Base-by-base conservation (phyloP, 768 basidiomycete species). In the Trametes punicea region DNA sequence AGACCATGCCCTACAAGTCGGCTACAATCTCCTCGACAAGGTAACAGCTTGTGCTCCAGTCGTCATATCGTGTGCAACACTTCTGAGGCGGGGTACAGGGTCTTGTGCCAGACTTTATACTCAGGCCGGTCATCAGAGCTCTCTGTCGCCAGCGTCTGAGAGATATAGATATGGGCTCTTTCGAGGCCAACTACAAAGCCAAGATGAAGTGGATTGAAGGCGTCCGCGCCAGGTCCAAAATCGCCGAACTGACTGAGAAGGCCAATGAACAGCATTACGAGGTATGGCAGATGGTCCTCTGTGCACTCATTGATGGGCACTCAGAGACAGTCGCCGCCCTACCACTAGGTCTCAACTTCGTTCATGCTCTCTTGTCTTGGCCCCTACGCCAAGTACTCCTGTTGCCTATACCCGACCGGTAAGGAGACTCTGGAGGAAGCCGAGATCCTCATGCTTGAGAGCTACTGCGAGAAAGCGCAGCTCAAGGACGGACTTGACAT, bases 181-280 rank as follows among this genome's bases (percentile, higher is more conserved):
- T 84, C 46, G 79, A 80, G 44, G 78, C 76, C 11, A 85, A 84
- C 62, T 81, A 85, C 72, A 77, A 75, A 2, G 78, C 80, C 11
- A 88, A 88, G 65, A 84, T 86, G 82, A 70, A 76, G 47, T 87
- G 80, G 77, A 84, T 88, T 34, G 78, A 82, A 52, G 75, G 64
- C 16, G 79, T 86, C 23, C 76, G 78, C 20, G 70, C 73, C 0
- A 70, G 81, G 15, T 64, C 60, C 3, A 76, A 73, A 26, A 87
- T 87, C 56, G 85, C 85, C 3, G 83, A 81, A 56, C 74, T 80
- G 10, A 78, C 85, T 0, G 77, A 81, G 34, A 84, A 84, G 64
- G 87, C 85, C 18, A 88, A 89, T 60, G 82, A 88, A 64, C 87
- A 88, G 67, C 85, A 88, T 63, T 88, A 88, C 67, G 85, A 88